Base-by-base conservation (phyloP, 2,329 filamentous ascomycete genomes). In the Mariannaea sp. region DNA sequence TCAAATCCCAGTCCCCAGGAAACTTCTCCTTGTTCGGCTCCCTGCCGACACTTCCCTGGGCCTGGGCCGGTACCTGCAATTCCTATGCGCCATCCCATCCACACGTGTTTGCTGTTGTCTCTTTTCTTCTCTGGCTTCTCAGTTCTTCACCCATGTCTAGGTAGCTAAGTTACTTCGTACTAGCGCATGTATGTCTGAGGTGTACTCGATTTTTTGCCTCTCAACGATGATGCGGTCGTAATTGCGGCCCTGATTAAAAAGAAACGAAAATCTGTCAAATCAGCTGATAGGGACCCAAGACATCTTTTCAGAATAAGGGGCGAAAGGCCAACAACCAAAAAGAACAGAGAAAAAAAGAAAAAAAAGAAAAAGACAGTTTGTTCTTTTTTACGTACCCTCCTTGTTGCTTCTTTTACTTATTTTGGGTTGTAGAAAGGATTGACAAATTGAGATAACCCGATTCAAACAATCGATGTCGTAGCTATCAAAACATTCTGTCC, bases 51-150 rank as follows among this genome's bases (percentile, higher is more conserved):
- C 45, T 44, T 30, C 51, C 33, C 20, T 3, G 36, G 4, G 13
- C 16, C 36, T 14, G 8, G 19, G 27, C 45, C 40, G 51, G 51
- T 54, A 54, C 51, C 51, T 54, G 51, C 41, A 35, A 36, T 35
- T 26, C 40, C 38, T 45, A 54, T 54, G 51, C 45, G 51, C 45
- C 32, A 54, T 35, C 49, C 45, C 32, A 54, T 27, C 49, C 41
- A 39, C 51, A 53, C 51, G 45, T 54, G 51, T 42, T 41, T 29
- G 7, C 6, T 32, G 29, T 32, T 32, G 10, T 16, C 24, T 2
- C 5, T n/a, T 4, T 7, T 27, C 19, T 5, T 41, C 22, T 9
- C 38, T 29, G 12, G 4, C 24, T 22, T 19, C 13, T 27, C 38
- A 10, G 8, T 12, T 20, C 35, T 24, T 12, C n/a, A 17, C 12